A percentile compares a stretch with the other conserved stretches of the same genome.
These are phyloP conservation scores for Meyerozyma elateridarum DNA, from an alignment of 1,139 yeast species.

Conservation along the genomic window DNA sequence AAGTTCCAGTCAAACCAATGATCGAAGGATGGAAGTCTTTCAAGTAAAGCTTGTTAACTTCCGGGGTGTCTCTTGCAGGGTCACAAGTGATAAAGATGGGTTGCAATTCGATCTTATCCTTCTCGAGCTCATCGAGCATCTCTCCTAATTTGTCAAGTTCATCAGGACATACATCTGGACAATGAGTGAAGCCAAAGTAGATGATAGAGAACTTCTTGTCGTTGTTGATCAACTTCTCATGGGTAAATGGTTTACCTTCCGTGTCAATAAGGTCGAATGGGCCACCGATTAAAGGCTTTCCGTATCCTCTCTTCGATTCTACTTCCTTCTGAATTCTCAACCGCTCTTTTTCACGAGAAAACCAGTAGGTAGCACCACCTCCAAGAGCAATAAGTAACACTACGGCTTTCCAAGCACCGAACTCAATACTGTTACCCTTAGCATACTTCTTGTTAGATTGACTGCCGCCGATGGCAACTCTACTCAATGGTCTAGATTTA, in stretches of 20 bases:
- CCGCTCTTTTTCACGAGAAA: slow-evolving; percentile 68
- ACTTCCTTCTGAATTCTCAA: slow-evolving; percentile 71
- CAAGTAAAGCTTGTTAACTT: slow-evolving; percentile 70
- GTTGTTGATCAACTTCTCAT: slow-evolving; percentile 64
- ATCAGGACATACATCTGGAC: slow-evolving; percentile 98
- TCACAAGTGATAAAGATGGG: slow-evolving; percentile 94
- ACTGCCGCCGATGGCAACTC: slow-evolving; percentile 45
- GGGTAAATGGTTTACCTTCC: slow-evolving; percentile 68
- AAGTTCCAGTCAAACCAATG: slow-evolving; percentile 86
- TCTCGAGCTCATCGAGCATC: slow-evolving; percentile 62
- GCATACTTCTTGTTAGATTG: slow-evolving; percentile 25
- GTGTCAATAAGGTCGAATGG: slow-evolving; percentile 70
- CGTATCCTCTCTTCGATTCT: slow-evolving; percentile 80
- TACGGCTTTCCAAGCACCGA: slow-evolving; percentile 87
- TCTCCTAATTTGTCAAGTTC: slow-evolving; percentile 87
- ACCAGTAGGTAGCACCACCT: slow-evolving; percentile 63
- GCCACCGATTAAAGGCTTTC: slow-evolving; percentile 92
- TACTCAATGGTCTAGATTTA: slow-evolving; percentile 46
- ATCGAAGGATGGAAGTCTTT: slow-evolving; percentile 85
- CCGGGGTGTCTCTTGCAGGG: slow-evolving; percentile 90
- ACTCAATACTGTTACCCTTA: slow-evolving; percentile 48
- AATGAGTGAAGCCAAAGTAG: slow-evolving; percentile 93
- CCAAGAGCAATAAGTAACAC: slow-evolving; percentile 63
- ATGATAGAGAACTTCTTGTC: slow-evolving; percentile 62
- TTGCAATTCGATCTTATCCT: slow-evolving; percentile 53